Conservation (phyloP, 495 filamentous ascomycete species). For the Glonium stellatum region DNA sequence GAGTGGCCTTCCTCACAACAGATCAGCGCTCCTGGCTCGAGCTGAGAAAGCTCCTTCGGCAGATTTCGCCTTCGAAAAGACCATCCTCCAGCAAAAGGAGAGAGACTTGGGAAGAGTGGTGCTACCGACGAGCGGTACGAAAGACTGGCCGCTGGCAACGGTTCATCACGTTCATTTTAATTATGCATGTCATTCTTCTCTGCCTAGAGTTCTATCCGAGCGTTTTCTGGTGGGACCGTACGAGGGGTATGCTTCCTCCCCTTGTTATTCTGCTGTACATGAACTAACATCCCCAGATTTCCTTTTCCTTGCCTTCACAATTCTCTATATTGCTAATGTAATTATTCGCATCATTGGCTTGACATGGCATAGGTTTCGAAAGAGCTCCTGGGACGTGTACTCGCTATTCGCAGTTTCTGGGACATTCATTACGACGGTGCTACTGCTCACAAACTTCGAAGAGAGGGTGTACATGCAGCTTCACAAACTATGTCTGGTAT, state of each 20-base stretch:
- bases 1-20: slow-evolving; percentile 90
- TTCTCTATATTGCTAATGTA: slow-evolving; percentile 81
- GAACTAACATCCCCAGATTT: slow-evolving; percentile 41
- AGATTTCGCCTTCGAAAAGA: slow-evolving; percentile 87
- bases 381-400: slow-evolving; percentile 93
- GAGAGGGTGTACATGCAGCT: slow-evolving; percentile 62
- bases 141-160: slow-evolving; percentile 92
- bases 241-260: slow-evolving; percentile 44
- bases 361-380: slow-evolving; percentile 85
- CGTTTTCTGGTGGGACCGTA: slow-evolving; percentile 53
- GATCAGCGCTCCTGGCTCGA: slow-evolving; percentile 98
- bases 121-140: slow-evolving; percentile 85
- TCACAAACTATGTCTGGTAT: slow-evolving; percentile 90
- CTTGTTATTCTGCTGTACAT: slow-evolving; percentile 1
- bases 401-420: slow-evolving; percentile 81
- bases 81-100: slow-evolving; percentile 67
- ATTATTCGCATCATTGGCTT: slow-evolving; percentile 78
- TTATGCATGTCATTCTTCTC: slow-evolving; percentile 76
- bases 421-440: slow-evolving; percentile 66
- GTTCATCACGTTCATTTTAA: slow-evolving; percentile 66
- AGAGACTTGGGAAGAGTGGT: slow-evolving; percentile 79
- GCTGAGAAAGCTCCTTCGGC: slow-evolving; percentile 82
- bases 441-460: slow-evolving; percentile 52
- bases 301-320: slow-evolving; percentile 75
- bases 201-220: slow-evolving; percentile 81